Base-by-base conservation (phyloP, 495 filamentous ascomycete species). In the Haplographium delicatum region DNA sequence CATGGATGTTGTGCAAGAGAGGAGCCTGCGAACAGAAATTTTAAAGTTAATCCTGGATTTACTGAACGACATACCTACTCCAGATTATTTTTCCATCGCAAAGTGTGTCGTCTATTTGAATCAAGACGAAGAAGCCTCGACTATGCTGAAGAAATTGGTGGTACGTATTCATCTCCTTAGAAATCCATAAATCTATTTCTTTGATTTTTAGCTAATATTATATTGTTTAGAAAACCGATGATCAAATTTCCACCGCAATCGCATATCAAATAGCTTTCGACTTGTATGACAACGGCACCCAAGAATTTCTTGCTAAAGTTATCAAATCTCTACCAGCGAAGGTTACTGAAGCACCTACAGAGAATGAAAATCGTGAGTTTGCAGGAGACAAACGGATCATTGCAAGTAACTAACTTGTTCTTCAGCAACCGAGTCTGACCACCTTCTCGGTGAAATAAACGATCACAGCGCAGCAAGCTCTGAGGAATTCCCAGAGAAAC, bases 211-310 rank as follows among this genome's bases (percentile, higher is more conserved):
- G 1, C 35, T 13, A 18, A 8, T 18, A 52, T 60, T 44, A 60
- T 40, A 34, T 24, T 33, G n/a, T 30, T 1, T 24, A 60, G 53
- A 47, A 82, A 53, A 86, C 87, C 59, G 88, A 83, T 7, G 89
- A 93, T 58, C 68, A 78, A 15, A 81, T 78, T 44, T 86, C 89
- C 3, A 76, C 85, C 9, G 86, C 91, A 0, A 81, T 91, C 41
- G 94, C 93, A 18, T 97, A 97, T 63, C 94, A 99, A 62, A 93
- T 97, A 24, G 91, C 93, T 1, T 99, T 99, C 63, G 93, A 97
- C 58, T 79, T 99, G 25, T 95, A 95, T 68, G 93, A 96, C 65
- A 97, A 97, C 58, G 91, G 91, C 59, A 96, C 93, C 0, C 93
- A 99, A 61, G 91, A 96, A 59, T 99, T 97, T 61, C 68, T 99